These are phyloP conservation scores for Yarrowia galli DNA, from an alignment of 1,139 yeast species.

Conservation along the genomic window DNA sequence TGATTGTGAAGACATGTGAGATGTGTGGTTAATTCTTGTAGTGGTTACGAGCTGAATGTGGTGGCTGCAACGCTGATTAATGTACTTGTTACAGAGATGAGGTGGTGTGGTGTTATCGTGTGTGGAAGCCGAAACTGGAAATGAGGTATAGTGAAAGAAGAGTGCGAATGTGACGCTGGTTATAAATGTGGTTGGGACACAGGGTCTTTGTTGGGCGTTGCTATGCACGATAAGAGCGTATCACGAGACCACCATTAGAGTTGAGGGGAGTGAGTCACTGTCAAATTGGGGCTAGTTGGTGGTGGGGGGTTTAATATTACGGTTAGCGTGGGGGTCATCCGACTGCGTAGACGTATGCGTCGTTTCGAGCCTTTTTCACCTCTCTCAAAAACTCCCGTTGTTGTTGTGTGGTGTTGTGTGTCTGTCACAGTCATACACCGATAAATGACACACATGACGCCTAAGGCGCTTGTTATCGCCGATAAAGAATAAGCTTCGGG, in stretches of 20 bases:
- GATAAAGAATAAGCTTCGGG: conserved; percentile 26
- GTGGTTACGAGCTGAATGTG: background rate
- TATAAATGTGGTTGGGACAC: conserved; percentile 5
- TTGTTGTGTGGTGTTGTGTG: background rate
- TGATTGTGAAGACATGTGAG: conserved; percentile 16
- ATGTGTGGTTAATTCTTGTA: background rate
- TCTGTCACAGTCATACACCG: background rate
- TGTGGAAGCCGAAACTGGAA: background rate
- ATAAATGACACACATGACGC: conserved; percentile 1
- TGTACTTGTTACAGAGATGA: background rate
- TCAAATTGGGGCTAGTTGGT: conserved; percentile 9
- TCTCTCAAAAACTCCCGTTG: background rate
- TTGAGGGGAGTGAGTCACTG: conserved; percentile 32
- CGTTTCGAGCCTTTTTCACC: too few relatives aligned
- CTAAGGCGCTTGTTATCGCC: conserved; percentile 35
- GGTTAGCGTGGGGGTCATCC: background rate
- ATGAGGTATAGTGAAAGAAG: background rate
- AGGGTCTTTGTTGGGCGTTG: conserved; percentile 6
- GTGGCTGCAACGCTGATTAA: background rate
- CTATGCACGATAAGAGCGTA: conserved; percentile 27
- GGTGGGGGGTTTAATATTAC: background rate
- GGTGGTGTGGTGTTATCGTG: background rate
- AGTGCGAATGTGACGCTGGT: background rate
- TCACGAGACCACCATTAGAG: conserved; percentile 29
- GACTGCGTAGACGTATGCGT: background rate